Evolutionary conservation across 305 asterid species (phyloP).

Genomic region (Plantago coronopus): DNA sequence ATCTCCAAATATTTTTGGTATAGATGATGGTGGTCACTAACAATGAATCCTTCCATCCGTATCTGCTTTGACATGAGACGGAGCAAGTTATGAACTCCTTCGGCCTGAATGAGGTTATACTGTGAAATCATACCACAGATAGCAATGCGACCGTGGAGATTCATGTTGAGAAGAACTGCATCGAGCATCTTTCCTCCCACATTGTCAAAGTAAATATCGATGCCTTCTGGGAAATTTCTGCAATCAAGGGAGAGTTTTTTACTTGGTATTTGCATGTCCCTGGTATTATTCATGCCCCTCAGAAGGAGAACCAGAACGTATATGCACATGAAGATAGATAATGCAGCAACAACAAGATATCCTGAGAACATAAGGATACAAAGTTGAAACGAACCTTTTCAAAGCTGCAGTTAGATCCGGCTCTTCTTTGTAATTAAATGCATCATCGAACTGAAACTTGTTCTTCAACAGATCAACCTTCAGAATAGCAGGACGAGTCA

Average conservation of each 20-base stretch:
- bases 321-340: too few relatives aligned
- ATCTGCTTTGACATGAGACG: slow-evolving; percentile 36
- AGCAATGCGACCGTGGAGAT: slow-evolving; percentile 42
- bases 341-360: too few relatives aligned
- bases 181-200: slow-evolving; percentile 78
- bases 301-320: too few relatives aligned
- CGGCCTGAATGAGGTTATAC: slow-evolving; percentile 48
- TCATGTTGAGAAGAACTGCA: slow-evolving; percentile 62
- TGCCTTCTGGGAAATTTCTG: slow-evolving; percentile 59
- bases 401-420: slow-evolving; percentile 39
- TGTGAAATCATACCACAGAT: slow-evolving; percentile 70
- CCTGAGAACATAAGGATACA: too few relatives aligned
- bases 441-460: slow-evolving; percentile 57
- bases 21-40: slow-evolving; percentile 34
- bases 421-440: slow-evolving; percentile 68
- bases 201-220: slow-evolving; percentile 62
- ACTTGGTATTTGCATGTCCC: too few relatives aligned
- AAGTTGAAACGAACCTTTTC: slow-evolving; percentile 32
- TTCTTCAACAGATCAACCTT: slow-evolving; percentile 61
- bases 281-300: too few relatives aligned
- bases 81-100: slow-evolving; percentile 41
- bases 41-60: slow-evolving; percentile 54
- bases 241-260: background rate
- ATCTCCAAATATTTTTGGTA: slow-evolving; percentile 44
- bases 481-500: background rate